A percentile compares a stretch with the other conserved stretches of the same genome.
phyloP scores from a whole-genome alignment of 2,329 filamentous ascomycete genomes.

The Herpotrichia juniperi region DNA sequence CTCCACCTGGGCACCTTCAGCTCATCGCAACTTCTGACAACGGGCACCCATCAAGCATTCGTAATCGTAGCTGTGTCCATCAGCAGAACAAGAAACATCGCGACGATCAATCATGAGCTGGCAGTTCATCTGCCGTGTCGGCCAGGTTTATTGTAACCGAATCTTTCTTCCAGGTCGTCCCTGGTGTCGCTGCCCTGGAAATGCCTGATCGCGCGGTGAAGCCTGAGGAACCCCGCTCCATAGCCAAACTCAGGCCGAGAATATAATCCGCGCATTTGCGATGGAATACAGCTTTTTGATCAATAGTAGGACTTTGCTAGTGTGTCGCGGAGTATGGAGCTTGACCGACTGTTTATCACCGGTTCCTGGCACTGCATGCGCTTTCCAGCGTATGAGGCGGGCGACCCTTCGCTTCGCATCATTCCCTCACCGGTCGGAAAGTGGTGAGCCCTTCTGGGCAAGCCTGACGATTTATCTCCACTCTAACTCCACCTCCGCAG shows the following conservation, averaged over 20 bases:
- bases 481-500: too few relatives aligned
- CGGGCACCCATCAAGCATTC: neutral
- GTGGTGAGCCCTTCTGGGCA: too few relatives aligned
- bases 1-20: neutral
- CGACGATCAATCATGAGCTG: conserved; percentile 5
- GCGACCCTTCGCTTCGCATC: too few relatives aligned
- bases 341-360: too few relatives aligned
- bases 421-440: too few relatives aligned
- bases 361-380: too few relatives aligned
- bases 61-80: neutral
- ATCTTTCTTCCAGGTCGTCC: conserved; percentile 1
- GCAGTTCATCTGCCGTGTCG: neutral
- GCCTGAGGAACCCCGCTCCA: conserved; percentile 2
- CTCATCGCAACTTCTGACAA: neutral
- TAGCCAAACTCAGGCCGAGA: neutral
- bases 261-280: neutral
- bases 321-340: too few relatives aligned
- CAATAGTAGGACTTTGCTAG: neutral
- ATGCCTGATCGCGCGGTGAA: neutral
- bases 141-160: conserved; percentile 3
- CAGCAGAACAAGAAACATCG: neutral
- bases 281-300: neutral
- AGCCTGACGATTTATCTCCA: too few relatives aligned
- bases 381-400: too few relatives aligned
- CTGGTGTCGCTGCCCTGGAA: neutral